Base-by-base conservation (phyloP, 75 land plant genomes). In the Adiantum capillusveneris region DNA sequence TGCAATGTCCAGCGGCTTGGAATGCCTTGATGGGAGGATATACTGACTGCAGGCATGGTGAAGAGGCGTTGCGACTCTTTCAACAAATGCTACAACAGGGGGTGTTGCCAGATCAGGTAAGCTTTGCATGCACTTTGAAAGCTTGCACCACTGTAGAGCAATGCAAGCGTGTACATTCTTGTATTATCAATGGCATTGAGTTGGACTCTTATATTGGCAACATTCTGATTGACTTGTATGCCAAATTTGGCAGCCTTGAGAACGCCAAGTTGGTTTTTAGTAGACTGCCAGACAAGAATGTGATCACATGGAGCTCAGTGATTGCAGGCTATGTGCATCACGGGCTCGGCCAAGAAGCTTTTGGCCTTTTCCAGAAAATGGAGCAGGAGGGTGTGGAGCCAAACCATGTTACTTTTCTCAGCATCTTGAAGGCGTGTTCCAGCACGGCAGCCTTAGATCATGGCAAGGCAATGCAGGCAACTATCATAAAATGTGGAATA, bases 21-120 rank as follows among this genome's bases (percentile, higher is more conserved):
- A 69, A 72, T 24, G 46, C 81, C n/a, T 64, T 87, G 80, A 65
- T 84, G 26, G 72, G 75, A 43, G 80, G 86, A 62, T 87, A 76
- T 49, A 17, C 64, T 27, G 18, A 61, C 16, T 29, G 31, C 13
- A 53, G 63, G 30, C 20, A 17, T 45, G 25, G 19, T 44, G 53
- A 44, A 6, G 30, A 61, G 20, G 61, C 61, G 13, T 16, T 59
- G 11, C n/a, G 20, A 9, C 1, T 59, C 44, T 59, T 36, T 19
- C 22, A 39, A 20, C 22, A 42, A 42, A 59, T 59, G 61, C 61
- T 18, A 46, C 22, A n/a, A 34, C 37, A 27, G 5, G 68, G 60
- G 1, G 73, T 58, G 66, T 64, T 73, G 0, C 46, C 81, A 1
- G 68, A 73, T 36, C 63, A 57, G 12, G 43, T 73, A 0, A 78